These are phyloP conservation scores for Alternaria alternata DNA, from an alignment of 2,329 filamentous ascomycete species.

Conservation along the genomic window DNA sequence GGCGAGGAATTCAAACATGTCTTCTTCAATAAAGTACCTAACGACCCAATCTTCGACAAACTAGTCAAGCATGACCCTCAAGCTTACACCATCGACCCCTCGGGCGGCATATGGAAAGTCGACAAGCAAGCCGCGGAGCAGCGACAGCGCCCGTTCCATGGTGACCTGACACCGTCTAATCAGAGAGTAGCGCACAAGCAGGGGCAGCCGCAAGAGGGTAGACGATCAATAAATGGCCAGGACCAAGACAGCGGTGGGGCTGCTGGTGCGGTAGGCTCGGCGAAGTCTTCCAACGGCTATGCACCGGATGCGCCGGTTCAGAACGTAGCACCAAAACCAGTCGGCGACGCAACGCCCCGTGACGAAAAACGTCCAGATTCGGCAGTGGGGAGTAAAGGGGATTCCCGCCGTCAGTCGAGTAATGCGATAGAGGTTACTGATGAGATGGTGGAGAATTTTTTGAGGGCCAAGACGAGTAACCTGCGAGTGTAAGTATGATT, in stretches of 20 bases:
- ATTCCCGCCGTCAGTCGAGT: neutral
- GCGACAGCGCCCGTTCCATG: slow-evolving; percentile 41
- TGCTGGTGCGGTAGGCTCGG: neutral
- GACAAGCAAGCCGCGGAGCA: slow-evolving; percentile 33
- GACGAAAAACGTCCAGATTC: neutral
- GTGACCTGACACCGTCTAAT: slow-evolving; percentile 37
- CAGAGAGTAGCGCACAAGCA: slow-evolving; percentile 9
- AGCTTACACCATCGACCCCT: slow-evolving; percentile 33
- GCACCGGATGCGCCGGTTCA: slow-evolving; percentile 3
- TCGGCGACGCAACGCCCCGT: slow-evolving; percentile 2
- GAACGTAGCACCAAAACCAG: neutral
- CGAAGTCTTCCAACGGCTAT: slow-evolving; percentile 1
- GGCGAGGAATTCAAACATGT: slow-evolving; percentile 51
- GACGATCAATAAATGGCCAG: neutral
- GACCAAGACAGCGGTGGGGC: slow-evolving; percentile 1
- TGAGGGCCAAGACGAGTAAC: slow-evolving; percentile 32
- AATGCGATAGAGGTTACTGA: slow-evolving; percentile 18
- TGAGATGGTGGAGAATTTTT: slow-evolving; percentile 29
- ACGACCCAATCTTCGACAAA: slow-evolving; percentile 38
- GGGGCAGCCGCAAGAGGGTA: neutral
- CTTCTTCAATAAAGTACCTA: slow-evolving; percentile 51
- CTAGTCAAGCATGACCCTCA: slow-evolving; percentile 29
- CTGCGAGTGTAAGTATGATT: neutral
- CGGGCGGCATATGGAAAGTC: slow-evolving; percentile 46
- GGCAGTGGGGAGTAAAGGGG: neutral